Base-by-base conservation (phyloP, 257 asterid species). In the Nicotiana noctiflora region DNA sequence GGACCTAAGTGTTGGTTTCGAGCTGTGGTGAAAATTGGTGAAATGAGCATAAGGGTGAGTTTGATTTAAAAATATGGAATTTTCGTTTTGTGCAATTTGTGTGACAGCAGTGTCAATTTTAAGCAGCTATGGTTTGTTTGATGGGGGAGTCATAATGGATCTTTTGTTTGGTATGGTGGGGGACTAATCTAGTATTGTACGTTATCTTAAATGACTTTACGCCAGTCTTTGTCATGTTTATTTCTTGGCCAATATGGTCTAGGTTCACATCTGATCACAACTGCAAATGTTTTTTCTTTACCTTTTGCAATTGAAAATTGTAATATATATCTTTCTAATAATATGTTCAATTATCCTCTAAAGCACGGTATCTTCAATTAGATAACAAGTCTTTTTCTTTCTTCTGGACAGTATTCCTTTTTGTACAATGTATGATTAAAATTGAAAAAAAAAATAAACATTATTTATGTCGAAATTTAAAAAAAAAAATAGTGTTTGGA, bases 1-100 rank as follows among this genome's bases (percentile, higher is more conserved):
- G 81, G 46, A 79, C 86, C 89, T 88, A 75, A 83, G 82, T 79
- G 84, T 89, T 77, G 87, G 68, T 84, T 86, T 86, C 86, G 12
- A 62, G 83, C 52, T 64, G 75, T 46, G 49, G 74, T 4, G 37
- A 6, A 51, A 51, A n/a, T 62, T 52, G 15, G 29, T 51, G 76
- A 81, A 80, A 77, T 76, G 84, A 40, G 77, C 57, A 19, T 21
- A 21, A 21, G 59, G 59, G 77, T 44, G 11, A 3, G 56, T 14
- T 0, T 51, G 5, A 66, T 6, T 15, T 11, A 1, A 12, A 61
- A 21, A 23, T 23, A 21, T 62, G 70, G 57, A 49, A 74, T 13
- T 8, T 74, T 23, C 44, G 8, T 8, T 72, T 72, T 72, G 61
- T 40, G 56, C 40, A 23, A 72, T 5, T 46, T 49, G 79, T 74